Evolutionary conservation across 352 stramenopile species (phyloP), one percentile per base, ranked within the genome.

Genomic region (Phytophthora sp.): DNA sequence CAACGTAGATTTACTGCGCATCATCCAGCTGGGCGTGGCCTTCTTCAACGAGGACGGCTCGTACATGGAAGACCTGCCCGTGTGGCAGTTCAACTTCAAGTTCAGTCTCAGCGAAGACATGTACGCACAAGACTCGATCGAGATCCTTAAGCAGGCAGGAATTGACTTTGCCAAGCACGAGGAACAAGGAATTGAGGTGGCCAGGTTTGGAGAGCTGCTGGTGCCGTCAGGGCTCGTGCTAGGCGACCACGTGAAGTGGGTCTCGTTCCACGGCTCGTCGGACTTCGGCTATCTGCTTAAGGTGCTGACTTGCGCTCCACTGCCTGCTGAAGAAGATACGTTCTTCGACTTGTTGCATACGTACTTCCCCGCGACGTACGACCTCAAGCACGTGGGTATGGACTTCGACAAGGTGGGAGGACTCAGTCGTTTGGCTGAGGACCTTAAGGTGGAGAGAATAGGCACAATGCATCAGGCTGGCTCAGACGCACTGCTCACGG

Each of bases 61-160:
- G 60, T 98, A 98, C 72, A 97, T 98, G 73, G 77, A 82, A 42
- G 95, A 95, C 53, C 95, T 98, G 82, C 96, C 95, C 4, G 98
- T 98, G 69, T 99, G 95, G 96, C 98, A 99, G 82, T 99, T 99
- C 84, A 99, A 99, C 85, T 99, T 99, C 82, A 97, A 98, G 76
- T 99, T 99, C 71, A 97, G 89, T 66, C 72, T 99, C 27, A 82
- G 91, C 57, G 96, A 99, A 66, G 98, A 99, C 84, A 99, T 99
- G 93, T 99, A 99, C 86, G 97, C 97, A 26, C 96, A 99, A 72
- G 97, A 99, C 79, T 99, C 93, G 39, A 99, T 99, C 73, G 96
- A 99, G 75, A 91, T 99, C 54, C 80, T 99, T 23, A 97, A 98
- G 57, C 91, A 98, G 53, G 98, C 93, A 2, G 98, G 98, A 13